A percentile compares a stretch with the other conserved stretches of the same genome.
Evolutionary conservation across 345 rosid species (phyloP).

Genomic region (Erucastrum elatum): DNA sequence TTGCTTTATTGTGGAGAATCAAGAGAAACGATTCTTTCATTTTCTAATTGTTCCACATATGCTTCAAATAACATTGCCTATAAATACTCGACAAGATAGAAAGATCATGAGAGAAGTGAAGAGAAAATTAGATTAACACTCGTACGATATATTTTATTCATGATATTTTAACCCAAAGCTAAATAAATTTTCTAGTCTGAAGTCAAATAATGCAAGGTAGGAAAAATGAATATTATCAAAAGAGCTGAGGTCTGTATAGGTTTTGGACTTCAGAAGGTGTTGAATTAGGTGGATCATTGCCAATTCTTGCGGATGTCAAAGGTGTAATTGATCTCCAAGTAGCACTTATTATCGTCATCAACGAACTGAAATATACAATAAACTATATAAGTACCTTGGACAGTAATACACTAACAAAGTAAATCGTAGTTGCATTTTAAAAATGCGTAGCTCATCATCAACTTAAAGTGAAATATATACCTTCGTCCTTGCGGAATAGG

Average conservation of each 20-base stretch:
- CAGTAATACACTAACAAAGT: neutral
- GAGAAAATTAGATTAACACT: neutral
- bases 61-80: neutral
- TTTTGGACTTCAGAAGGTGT: neutral
- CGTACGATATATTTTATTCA: constrained; percentile 15
- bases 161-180: constrained; percentile 13
- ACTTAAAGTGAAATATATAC: constrained; percentile 32
- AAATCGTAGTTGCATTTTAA: neutral
- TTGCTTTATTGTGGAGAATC: neutral
- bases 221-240: neutral
- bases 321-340: constrained; percentile 61
- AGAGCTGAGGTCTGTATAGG: constrained; percentile 22
- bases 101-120: neutral
- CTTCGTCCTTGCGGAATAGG: constrained; percentile 78
- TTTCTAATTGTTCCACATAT: neutral
- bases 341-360: constrained; percentile 58
- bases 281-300: constrained; percentile 35
- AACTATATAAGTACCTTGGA: neutral
- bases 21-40: neutral
- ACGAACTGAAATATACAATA: constrained; percentile 52
- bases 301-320: constrained; percentile 84
- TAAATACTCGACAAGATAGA: neutral
- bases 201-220: constrained; percentile 9
- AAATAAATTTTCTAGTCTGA: constrained; percentile 8
- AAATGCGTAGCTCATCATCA: neutral